Evolutionary conservation across 2,329 filamentous ascomycete genomes (phyloP).

Genomic region (Bisporella sp.): DNA sequence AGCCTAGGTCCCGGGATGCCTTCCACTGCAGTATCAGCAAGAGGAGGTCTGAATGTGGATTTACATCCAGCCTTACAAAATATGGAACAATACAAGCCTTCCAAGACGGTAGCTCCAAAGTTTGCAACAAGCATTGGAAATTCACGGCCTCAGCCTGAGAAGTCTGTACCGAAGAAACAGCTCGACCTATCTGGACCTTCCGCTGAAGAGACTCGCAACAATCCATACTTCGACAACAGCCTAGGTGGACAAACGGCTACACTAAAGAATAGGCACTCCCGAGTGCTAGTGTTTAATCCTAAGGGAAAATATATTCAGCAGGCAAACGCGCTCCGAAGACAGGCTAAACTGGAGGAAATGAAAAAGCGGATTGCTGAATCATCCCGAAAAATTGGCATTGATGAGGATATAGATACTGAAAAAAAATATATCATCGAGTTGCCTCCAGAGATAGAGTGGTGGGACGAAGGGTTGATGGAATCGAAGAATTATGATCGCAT

Average conservation of each 20-base stretch:
- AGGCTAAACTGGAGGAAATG: constrained; percentile 86
- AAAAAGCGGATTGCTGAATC: constrained; percentile 87
- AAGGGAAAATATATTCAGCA: constrained; percentile 97
- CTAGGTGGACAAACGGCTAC: constrained; percentile 50
- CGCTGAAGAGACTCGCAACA: constrained; percentile 53
- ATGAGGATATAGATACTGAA: constrained; percentile 83
- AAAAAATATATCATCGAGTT: constrained; percentile 80
- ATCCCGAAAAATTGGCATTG: constrained; percentile 83
- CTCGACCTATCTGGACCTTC: constrained; percentile 51
- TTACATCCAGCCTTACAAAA: constrained; percentile 61
- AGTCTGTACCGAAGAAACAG: constrained; percentile 37
- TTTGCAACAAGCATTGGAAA: constrained; percentile 34
- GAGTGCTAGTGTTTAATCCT: constrained; percentile 82
- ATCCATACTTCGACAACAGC: constrained; percentile 77
- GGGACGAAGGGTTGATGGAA: constrained; percentile 82
- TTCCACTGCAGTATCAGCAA: constrained; percentile 30
- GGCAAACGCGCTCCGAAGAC: constrained; percentile 79
- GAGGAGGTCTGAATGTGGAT: constrained; percentile 33
- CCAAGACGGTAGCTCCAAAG: constrained; percentile 29
- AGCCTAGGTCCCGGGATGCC: constrained; percentile 34
- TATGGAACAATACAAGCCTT: constrained; percentile 40
- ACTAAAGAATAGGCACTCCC: constrained; percentile 60
- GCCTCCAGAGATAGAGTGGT: constrained; percentile 92
- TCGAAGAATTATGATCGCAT: constrained; percentile 69
- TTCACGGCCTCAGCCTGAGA: constrained; percentile 32